phyloP scores from a whole-genome alignment of 208 protist genomes.

The Leishmania tropica region DNA sequence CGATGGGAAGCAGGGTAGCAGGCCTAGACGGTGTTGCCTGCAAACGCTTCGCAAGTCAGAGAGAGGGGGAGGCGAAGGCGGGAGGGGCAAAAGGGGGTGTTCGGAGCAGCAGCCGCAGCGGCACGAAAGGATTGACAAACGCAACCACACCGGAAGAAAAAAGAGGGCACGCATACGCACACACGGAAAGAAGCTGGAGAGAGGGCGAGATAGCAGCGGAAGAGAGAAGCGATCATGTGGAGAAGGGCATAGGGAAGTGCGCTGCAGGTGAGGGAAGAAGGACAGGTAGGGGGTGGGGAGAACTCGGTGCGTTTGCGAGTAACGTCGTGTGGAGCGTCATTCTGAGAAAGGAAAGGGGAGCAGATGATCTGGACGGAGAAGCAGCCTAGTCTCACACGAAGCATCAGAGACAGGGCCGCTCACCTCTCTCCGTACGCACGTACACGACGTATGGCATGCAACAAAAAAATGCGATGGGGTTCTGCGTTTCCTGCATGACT shows the following conservation, averaged over 20 bases:
- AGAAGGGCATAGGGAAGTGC: no score
- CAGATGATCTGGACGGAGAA: neutral
- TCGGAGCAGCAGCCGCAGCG: neutral
- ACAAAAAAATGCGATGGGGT: neutral
- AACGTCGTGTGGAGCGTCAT: neutral
- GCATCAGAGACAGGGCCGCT: neutral
- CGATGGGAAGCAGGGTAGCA: neutral
- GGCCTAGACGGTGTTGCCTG: neutral
- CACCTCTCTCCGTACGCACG: neutral
- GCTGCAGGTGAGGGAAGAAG: neutral
- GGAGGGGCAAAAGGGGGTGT: neutral
- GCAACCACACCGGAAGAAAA: neutral
- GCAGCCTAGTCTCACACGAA: neutral
- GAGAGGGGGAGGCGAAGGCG: neutral
- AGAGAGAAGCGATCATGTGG: no score
- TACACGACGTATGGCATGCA: neutral
- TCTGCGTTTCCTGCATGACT: neutral
- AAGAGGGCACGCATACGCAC: neutral
- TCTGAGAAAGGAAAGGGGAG: neutral
- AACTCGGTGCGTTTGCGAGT: neutral
- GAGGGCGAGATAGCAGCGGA: constrained; percentile 1
- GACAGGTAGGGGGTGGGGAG: no score
- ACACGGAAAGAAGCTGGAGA: no score
- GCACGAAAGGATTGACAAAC: no score
- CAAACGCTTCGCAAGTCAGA: neutral